These are phyloP conservation scores for Botryotinia globosa DNA, from an alignment of 2,329 filamentous ascomycete genomes.

Conservation along the genomic window DNA sequence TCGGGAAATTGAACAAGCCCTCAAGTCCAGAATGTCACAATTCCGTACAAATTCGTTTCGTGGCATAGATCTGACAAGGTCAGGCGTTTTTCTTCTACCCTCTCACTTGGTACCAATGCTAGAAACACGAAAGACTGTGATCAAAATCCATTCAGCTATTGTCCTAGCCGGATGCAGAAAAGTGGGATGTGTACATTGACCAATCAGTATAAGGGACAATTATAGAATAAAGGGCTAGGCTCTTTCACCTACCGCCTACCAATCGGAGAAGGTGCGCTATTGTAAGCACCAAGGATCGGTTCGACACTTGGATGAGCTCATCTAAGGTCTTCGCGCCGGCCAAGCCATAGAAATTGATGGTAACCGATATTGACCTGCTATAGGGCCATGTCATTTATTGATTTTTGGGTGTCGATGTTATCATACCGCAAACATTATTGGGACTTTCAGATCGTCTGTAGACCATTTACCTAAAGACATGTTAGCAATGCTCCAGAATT, in stretches of 20 bases:
- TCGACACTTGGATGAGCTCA: background rate
- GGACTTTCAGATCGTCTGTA: background rate
- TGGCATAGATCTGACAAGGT: background rate
- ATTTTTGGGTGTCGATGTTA: background rate
- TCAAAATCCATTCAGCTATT: background rate
- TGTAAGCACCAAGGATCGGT: background rate
- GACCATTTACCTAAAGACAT: background rate
- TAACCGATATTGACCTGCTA: background rate
- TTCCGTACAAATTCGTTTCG: background rate
- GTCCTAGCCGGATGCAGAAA: background rate
- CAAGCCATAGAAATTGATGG: background rate
- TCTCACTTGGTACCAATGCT: background rate
- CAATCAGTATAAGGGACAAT: background rate
- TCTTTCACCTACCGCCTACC: background rate
- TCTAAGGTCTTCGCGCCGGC: background rate
- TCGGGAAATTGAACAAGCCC: background rate
- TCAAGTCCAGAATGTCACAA: background rate
- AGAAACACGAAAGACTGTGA: background rate
- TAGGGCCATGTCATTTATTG: background rate
- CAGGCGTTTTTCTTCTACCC: background rate
- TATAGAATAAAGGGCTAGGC: background rate
- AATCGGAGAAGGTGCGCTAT: background rate
- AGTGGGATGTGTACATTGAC: background rate
- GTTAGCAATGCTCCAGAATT: background rate
- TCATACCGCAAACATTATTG: background rate